Conservation (phyloP, 2,329 filamentous ascomycete species). For the Aspergillus quadrilineatus region DNA sequence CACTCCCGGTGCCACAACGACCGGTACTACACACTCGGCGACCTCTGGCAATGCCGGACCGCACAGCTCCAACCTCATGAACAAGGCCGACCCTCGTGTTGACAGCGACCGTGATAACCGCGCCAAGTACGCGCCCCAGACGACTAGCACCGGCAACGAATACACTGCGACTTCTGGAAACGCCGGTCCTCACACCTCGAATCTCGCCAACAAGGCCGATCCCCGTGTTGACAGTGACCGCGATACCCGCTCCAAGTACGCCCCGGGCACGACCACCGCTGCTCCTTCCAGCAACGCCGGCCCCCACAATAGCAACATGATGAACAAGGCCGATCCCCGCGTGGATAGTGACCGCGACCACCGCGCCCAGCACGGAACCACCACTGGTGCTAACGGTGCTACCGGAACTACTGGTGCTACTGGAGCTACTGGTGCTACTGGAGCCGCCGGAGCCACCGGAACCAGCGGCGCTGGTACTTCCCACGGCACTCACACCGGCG, state of each 20-base stretch:
- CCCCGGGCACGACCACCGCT: slow-evolving; percentile 12
- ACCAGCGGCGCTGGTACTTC: slow-evolving; percentile 7
- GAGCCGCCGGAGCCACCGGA: not conserved
- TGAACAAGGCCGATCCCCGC: slow-evolving; percentile 43
- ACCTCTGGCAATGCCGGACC: slow-evolving; percentile 20
- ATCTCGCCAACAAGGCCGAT: slow-evolving; percentile 40
- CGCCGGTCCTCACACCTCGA: slow-evolving; percentile 20
- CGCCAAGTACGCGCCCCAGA: slow-evolving; percentile 21
- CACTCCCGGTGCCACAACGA: slow-evolving; percentile 7
- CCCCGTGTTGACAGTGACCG: slow-evolving; percentile 25
- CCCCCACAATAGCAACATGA: slow-evolving; percentile 19
- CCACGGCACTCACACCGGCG: slow-evolving; percentile 5
- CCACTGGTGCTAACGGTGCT: not conserved
- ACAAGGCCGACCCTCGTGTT: slow-evolving; percentile 41
- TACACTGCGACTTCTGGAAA: slow-evolving; percentile 18
- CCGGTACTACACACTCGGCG: slow-evolving; percentile 13
- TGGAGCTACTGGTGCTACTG: not conserved
- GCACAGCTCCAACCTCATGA: slow-evolving; percentile 26
- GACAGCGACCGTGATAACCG: slow-evolving; percentile 19
- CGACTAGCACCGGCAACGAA: slow-evolving; percentile 12
- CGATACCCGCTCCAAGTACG: slow-evolving; percentile 23
- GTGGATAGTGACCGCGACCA: slow-evolving; percentile 15
- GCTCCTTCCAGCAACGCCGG: slow-evolving; percentile 17
- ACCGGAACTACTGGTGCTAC: not conserved
- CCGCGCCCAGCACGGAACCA: not conserved